A percentile compares a stretch with the other conserved stretches of the same genome.
Conservation (phyloP, 2,329 filamentous ascomycete species). For the Fusarium coffeatum region DNA sequence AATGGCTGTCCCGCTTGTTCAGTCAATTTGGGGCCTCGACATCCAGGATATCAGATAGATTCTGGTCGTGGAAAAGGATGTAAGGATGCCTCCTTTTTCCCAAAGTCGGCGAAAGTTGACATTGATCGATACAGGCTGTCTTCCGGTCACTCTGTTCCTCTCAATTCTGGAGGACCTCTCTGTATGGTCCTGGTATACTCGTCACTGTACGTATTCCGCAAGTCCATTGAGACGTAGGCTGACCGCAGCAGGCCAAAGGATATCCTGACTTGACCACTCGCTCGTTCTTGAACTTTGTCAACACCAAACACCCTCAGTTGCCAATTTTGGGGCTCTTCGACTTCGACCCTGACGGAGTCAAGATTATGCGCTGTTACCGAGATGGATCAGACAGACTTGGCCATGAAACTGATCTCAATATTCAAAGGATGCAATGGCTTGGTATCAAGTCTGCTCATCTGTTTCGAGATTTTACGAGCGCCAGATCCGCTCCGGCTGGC, state of each 20-base stretch:
- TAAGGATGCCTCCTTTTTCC: slow-evolving; percentile 43
- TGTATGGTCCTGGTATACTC: slow-evolving; percentile 69
- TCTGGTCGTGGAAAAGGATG: slow-evolving; percentile 84
- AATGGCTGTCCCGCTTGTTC: slow-evolving; percentile 67
- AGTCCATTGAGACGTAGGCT: background rate
- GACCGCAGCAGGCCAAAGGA: slow-evolving; percentile 73
- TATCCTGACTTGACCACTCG: slow-evolving; percentile 82
- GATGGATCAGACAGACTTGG: slow-evolving; percentile 71
- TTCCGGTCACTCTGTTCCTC: slow-evolving; percentile 74
- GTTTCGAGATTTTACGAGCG: slow-evolving; percentile 7
- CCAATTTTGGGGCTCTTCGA: slow-evolving; percentile 76
- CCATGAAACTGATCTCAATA: slow-evolving; percentile 66
- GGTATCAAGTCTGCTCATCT: slow-evolving; percentile 66
- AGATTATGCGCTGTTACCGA: slow-evolving; percentile 79
- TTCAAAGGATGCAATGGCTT: slow-evolving; percentile 71
- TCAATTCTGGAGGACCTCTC: slow-evolving; percentile 63
- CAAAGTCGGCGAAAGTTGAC: background rate
- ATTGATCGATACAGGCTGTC: slow-evolving; percentile 67
- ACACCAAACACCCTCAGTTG: slow-evolving; percentile 59
- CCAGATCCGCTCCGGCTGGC: background rate
- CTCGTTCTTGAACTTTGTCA: slow-evolving; percentile 69
- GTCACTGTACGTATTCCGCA: slow-evolving; percentile 66
- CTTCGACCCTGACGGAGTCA: slow-evolving; percentile 80
- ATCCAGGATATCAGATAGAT: slow-evolving; percentile 69
- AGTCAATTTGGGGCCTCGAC: slow-evolving; percentile 62